Conservation (phyloP, 192 early-diverging fungal species). For the Entrophospora sp. region DNA sequence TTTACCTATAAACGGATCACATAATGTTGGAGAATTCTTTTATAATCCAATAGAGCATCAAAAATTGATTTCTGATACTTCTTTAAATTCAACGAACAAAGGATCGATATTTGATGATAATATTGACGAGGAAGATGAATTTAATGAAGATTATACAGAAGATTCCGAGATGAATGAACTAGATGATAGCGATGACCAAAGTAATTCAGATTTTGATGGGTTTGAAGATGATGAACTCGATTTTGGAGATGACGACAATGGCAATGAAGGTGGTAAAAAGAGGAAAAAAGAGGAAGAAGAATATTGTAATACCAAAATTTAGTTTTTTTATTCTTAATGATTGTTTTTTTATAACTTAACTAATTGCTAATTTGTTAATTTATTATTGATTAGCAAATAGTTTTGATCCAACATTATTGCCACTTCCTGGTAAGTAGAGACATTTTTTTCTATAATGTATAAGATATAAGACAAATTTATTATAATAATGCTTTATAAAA, state of each 20-base stretch:
- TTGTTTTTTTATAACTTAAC: neutral
- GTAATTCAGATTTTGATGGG: neutral
- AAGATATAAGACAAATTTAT: neutral
- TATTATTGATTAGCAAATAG: neutral
- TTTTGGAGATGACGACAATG: conserved; percentile 5
- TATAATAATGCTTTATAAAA: neutral
- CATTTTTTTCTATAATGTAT: neutral
- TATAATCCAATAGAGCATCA: neutral
- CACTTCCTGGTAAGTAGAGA: conserved; percentile 15
- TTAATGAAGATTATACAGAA: conserved; percentile 9
- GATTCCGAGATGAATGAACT: conserved; percentile 12
- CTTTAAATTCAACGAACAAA: neutral
- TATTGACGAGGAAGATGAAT: neutral
- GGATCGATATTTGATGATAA: neutral
- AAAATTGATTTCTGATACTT: neutral
- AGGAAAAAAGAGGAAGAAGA: too few relatives aligned
- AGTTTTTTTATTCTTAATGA: neutral
- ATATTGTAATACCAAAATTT: too few relatives aligned
- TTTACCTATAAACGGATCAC: neutral
- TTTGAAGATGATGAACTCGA: conserved; percentile 11
- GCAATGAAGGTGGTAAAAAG: too few relatives aligned
- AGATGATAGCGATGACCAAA: conserved; percentile 11
- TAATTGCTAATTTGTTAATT: neutral
- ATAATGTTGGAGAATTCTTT: neutral
- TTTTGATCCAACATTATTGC: conserved; percentile 21